Evolutionary conservation across 2,329 filamentous ascomycete species (phyloP), one percentile per base, ranked within the genome.

Genomic region (Penicillium freii): DNA sequence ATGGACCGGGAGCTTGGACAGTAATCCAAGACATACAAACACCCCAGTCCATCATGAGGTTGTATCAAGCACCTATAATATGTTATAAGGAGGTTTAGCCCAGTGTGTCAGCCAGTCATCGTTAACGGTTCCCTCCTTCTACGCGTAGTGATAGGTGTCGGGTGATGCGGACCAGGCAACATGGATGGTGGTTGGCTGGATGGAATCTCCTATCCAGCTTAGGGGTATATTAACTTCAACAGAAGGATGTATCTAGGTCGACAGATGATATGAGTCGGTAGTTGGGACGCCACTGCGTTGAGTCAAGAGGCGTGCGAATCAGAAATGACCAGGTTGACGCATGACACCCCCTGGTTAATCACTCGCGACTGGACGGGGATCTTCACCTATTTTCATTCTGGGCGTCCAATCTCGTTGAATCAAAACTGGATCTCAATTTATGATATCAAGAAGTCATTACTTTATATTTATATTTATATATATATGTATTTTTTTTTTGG

Each of bases 61-160:
- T 45, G 46, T 56, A 44, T 36, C 49, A 21, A 43, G 39, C 29
- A 21, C n/a, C 29, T 11, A 42, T 5, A 56, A 34, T 25, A 45
- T 9, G 15, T 15, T 40, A 10, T 11, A 36, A 17, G 15, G 25
- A 34, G 33, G 13, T 51, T 49, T 17, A 33, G 15, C 34, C 4
- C 5, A 25, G 19, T 7, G 9, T 6, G 0, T 6, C 21, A 55
- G 21, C 64, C 62, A 66, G 55, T 62, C 51, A 62, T 23, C 33
- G 11, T 21, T 7, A 31, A 17, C 9, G 54, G 54, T 43, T 51
- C 17, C 15, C 15, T 62, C 56, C 47, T 40, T 60, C 55, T 53
- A 56, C 48, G 53, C 36, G 45, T 58, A 52, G 29, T 64, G 58
- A 66, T 66, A 62, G 63, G 60, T 62, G 62, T 66, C 63, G 63